phyloP scores from a whole-genome alignment of 2,329 filamentous ascomycete genomes.

The Ceratocystis alfenasii region DNA sequence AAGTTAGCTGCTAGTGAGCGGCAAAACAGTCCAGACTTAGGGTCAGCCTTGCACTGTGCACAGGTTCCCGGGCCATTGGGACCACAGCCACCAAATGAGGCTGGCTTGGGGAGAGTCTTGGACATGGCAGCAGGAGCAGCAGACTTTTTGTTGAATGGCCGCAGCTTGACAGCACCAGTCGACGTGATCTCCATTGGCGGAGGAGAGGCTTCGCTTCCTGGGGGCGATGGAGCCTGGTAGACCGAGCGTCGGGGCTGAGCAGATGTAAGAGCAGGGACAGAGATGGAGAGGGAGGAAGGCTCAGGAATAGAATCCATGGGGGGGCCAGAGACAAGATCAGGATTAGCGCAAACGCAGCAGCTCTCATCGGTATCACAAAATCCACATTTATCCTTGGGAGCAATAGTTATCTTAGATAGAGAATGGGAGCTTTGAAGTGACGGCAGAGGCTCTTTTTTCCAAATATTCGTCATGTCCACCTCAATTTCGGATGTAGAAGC shows the following conservation, averaged over 20 bases:
- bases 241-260: slow-evolving; percentile 34
- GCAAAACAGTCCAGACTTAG: slow-evolving; percentile 72
- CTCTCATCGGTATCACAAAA: slow-evolving; percentile 67
- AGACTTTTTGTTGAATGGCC: slow-evolving; percentile 25
- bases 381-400: slow-evolving; percentile 58
- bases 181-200: slow-evolving; percentile 47
- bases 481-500: slow-evolving; percentile 38
- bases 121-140: slow-evolving; percentile 21
- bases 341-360: slow-evolving; percentile 69
- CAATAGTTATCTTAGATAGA: slow-evolving; percentile 30
- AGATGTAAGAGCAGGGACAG: slow-evolving; percentile 31
- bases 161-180: slow-evolving; percentile 50
- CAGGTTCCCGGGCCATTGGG: slow-evolving; percentile 66
- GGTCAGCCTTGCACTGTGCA: slow-evolving; percentile 64
- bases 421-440: slow-evolving; percentile 26
- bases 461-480: slow-evolving; percentile 61
- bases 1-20: slow-evolving; percentile 62
- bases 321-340: slow-evolving; percentile 23
- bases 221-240: slow-evolving; percentile 45
- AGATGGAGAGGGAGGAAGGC: slow-evolving; percentile 23
- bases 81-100: slow-evolving; percentile 38
- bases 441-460: slow-evolving; percentile 34
- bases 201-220: slow-evolving; percentile 47
- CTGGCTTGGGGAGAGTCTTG: slow-evolving; percentile 26
- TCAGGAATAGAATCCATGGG: slow-evolving; percentile 14